Percentiles rank a stretch among this genome's conserved stretches.
Evolutionary conservation across 805 yeast genomes (phyloP).

Genomic region (Ascoidea rubescens): DNA sequence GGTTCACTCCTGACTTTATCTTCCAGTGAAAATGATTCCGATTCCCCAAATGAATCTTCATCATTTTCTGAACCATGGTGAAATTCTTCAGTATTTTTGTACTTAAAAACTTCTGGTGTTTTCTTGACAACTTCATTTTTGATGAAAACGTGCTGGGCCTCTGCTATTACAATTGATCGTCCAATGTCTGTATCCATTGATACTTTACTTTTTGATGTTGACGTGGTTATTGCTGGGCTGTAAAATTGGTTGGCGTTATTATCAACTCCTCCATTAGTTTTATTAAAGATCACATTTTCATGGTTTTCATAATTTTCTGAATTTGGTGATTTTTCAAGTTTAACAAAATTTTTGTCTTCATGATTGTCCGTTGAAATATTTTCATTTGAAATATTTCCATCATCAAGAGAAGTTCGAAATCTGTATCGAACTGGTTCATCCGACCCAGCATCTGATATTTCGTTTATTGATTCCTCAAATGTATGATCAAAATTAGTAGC

Average conservation of each 20-base stretch:
- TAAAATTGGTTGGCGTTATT: not conserved
- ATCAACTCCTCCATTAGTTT: not conserved
- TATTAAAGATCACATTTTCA: not conserved
- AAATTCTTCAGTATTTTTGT: not conserved
- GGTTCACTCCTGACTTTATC: no score
- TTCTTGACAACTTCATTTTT: not conserved
- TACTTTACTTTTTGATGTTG: not conserved
- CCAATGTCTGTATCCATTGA: not conserved
- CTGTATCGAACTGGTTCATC: not conserved
- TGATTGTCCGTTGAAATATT: slow-evolving; percentile 4
- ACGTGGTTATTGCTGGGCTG: not conserved
- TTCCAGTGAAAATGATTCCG: not conserved
- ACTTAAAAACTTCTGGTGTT: not conserved
- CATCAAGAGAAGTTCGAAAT: not conserved
- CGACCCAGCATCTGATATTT: not conserved
- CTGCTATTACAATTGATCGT: not conserved
- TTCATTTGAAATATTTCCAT: slow-evolving; percentile 1
- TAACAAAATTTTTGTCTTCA: slow-evolving; percentile 5
- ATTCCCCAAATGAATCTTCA: not conserved
- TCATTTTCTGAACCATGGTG: not conserved
- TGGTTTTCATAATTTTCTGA: not conserved
- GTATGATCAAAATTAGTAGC: not conserved
- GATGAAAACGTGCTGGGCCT: not conserved
- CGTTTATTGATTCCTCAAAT: not conserved
- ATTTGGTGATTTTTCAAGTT: not conserved